Percentiles rank a stretch among this genome's conserved stretches.
Conservation (phyloP, 1,284 basidiomycete genomes). For the Schizophyllum amplum region DNA sequence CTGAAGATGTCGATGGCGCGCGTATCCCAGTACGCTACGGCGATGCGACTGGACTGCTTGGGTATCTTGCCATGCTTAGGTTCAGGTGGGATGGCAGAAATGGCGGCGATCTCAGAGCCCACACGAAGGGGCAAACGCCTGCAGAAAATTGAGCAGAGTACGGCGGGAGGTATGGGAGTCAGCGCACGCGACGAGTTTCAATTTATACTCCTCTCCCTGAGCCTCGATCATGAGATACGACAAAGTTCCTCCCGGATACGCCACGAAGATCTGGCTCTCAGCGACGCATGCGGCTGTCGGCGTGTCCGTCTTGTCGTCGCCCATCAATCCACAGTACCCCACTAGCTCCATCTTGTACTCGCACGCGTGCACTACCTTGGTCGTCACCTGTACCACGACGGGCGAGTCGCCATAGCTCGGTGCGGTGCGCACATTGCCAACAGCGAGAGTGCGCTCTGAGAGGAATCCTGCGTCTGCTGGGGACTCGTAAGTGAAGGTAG, state of each 20-base stretch:
- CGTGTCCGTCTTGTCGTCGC: not conserved
- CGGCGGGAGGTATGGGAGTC: not conserved
- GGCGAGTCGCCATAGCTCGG: constrained; percentile 41
- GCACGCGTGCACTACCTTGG: constrained; percentile 43
- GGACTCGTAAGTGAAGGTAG: not conserved
- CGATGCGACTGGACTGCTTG: constrained; percentile 38
- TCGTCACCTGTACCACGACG: constrained; percentile 66
- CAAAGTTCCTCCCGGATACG: not conserved
- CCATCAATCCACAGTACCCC: constrained; percentile 11
- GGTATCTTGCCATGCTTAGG: constrained; percentile 21
- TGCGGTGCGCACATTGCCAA: constrained; percentile 38
- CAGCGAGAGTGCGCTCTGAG: constrained; percentile 53
- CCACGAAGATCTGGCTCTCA: not conserved
- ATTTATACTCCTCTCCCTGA: not conserved
- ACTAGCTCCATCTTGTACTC: constrained; percentile 37
- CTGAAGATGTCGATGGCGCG: constrained; percentile 56
- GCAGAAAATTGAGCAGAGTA: not conserved
- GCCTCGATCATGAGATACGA: not conserved
- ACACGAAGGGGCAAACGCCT: not conserved
- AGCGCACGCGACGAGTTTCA: not conserved
- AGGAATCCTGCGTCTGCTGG: constrained; percentile 33
- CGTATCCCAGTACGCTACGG: constrained; percentile 73
- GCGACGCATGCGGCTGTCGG: not conserved
- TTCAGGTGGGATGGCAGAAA: constrained; percentile 54
- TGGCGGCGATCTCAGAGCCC: constrained; percentile 47